Evolutionary conservation across 208 protist species (phyloP).

Genomic region (Trypanosoma cruzi): DNA sequence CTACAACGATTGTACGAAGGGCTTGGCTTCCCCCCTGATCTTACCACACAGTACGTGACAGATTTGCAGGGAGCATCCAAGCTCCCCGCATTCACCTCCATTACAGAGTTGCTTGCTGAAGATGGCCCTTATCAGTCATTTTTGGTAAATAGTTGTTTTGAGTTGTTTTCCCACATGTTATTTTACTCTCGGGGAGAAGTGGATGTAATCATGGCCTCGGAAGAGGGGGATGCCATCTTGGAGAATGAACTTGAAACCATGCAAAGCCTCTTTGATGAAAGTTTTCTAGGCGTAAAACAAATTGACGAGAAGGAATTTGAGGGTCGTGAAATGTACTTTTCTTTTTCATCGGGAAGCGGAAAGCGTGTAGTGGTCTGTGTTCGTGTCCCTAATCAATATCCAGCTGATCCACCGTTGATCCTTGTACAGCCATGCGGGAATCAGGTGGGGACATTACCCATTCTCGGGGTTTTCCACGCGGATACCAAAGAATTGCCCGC

Average conservation of each 20-base stretch:
- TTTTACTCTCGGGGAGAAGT: conserved; percentile 62
- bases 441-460: conserved; percentile 18
- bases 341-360: conserved; percentile 53
- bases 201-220: conserved; percentile 29
- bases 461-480: conserved; percentile 39
- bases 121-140: conserved; percentile 69
- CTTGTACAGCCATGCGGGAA: conserved; percentile 55
- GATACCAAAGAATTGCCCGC: conserved; percentile 74
- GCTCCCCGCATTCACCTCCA: conserved; percentile 57
- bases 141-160: conserved; percentile 79
- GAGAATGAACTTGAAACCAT: conserved; percentile 74
- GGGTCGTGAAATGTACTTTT: conserved; percentile 68
- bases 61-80: conserved; percentile 53
- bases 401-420: conserved; percentile 67
- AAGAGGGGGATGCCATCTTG: conserved; percentile 66
- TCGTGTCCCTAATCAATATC: conserved; percentile 79
- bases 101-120: conserved; percentile 67
- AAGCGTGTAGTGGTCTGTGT: conserved; percentile 57
- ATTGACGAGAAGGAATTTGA: conserved; percentile 63
- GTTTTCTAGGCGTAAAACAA: conserved; percentile 52
- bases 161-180: conserved; percentile 86
- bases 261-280: conserved; percentile 67
- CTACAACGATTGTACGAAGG: conserved; percentile 80
- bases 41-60: conserved; percentile 78
- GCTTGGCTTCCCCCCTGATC: conserved; percentile 85